Evolutionary conservation across 2,329 filamentous ascomycete genomes (phyloP).

Genomic region (Neonectria sp.): DNA sequence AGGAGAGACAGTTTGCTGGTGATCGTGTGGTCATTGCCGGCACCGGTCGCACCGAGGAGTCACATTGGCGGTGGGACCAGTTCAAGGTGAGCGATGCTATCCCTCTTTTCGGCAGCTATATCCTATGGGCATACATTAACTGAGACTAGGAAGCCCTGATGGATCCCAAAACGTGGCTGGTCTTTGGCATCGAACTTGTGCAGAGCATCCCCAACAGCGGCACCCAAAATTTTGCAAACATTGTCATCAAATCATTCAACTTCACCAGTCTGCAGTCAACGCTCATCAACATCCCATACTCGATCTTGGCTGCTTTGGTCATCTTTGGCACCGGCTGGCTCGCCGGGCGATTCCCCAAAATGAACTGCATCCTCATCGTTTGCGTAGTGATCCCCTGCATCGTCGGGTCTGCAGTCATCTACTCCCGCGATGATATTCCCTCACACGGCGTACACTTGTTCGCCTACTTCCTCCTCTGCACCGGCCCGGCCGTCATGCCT

Average conservation of each 20-base stretch:
- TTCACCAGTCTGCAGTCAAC: slow-evolving; percentile 69
- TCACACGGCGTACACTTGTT: slow-evolving; percentile 64
- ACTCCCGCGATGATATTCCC: slow-evolving; percentile 58
- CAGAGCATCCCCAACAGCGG: slow-evolving; percentile 74
- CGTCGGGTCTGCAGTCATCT: slow-evolving; percentile 68
- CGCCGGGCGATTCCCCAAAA: slow-evolving; percentile 65
- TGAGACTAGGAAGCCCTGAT: slow-evolving; percentile 62
- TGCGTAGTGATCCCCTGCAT: slow-evolving; percentile 66
- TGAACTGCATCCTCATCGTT: slow-evolving; percentile 67
- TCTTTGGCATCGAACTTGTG: slow-evolving; percentile 67
- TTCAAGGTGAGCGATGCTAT: slow-evolving; percentile 38
- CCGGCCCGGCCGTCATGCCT: slow-evolving; percentile 68
- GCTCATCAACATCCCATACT: slow-evolving; percentile 73
- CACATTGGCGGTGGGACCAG: slow-evolving; percentile 66
- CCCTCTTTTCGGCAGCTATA: too few relatives aligned
- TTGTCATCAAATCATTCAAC: slow-evolving; percentile 69
- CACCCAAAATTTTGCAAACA: slow-evolving; percentile 71
- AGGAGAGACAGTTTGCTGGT: slow-evolving; percentile 64
- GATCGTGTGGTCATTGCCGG: slow-evolving; percentile 65
- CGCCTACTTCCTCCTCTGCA: slow-evolving; percentile 70
- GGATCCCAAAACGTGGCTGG: slow-evolving; percentile 74
- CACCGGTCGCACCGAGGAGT: slow-evolving; percentile 66
- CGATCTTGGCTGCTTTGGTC: slow-evolving; percentile 62
- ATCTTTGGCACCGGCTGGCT: slow-evolving; percentile 67
- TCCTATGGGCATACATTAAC: neutral